These are phyloP conservation scores for Globisporangium solare DNA, from an alignment of 352 stramenopile species.

Conservation along the genomic window DNA sequence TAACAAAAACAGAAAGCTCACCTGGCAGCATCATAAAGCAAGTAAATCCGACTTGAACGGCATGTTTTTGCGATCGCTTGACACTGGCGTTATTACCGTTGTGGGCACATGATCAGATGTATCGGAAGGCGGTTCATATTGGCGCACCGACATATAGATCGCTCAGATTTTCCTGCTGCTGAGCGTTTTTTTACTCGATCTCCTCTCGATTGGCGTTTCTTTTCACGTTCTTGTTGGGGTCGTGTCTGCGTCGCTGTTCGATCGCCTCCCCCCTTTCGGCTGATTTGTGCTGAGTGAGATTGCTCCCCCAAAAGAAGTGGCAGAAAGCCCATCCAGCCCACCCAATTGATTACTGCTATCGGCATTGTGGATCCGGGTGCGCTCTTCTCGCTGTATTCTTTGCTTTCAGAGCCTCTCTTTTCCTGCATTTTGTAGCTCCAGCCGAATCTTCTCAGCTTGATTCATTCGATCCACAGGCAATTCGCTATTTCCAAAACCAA, in stretches of 20 bases:
- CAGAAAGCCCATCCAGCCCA: neutral
- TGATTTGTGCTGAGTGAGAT: slow-evolving; percentile 7
- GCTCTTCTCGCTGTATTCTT: slow-evolving; percentile 31
- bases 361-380: slow-evolving; percentile 23
- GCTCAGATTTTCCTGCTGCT: slow-evolving; percentile 16
- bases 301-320: neutral
- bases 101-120: too few relatives aligned
- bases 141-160: slow-evolving; percentile 24
- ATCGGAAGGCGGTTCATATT: neutral
- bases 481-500: slow-evolving; percentile 11
- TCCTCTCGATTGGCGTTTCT: slow-evolving; percentile 6
- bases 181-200: slow-evolving; percentile 13
- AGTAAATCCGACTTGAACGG: too few relatives aligned
- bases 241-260: slow-evolving; percentile 11
- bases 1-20: too few relatives aligned
- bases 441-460: slow-evolving; percentile 36
- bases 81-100: too few relatives aligned
- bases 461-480: slow-evolving; percentile 27
- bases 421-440: slow-evolving; percentile 32
- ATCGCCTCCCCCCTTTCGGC: slow-evolving; percentile 5
- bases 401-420: slow-evolving; percentile 46
- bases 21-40: too few relatives aligned
- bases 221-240: slow-evolving; percentile 13
- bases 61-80: too few relatives aligned
- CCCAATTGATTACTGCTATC: slow-evolving; percentile 10